Evolutionary conservation across 495 filamentous ascomycete species (phyloP).

Genomic region (Penicillium daleae): DNA sequence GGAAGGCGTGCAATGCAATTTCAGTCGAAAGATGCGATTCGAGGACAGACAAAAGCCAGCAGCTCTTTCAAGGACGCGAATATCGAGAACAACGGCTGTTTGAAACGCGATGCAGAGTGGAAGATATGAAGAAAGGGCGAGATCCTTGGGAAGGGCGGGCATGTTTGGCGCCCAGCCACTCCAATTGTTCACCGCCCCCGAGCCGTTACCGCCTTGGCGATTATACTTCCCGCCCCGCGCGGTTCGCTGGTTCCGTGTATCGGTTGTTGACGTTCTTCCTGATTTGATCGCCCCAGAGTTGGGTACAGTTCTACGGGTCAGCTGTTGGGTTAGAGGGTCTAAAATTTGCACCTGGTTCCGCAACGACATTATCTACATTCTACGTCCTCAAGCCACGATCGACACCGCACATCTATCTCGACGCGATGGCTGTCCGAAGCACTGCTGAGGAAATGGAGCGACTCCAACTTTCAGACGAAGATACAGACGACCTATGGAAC

Average conservation of each 20-base stretch:
- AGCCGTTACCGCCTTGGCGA: slow-evolving; percentile 25
- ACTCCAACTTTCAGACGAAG: slow-evolving; percentile 62
- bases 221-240: slow-evolving; percentile 26
- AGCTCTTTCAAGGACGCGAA: neutral
- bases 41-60: neutral
- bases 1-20: neutral
- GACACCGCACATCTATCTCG: neutral
- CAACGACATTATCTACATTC: neutral
- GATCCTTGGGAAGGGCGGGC: slow-evolving; percentile 20
- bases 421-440: slow-evolving; percentile 40
- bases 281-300: slow-evolving; percentile 12
- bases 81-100: too few species aligned
- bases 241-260: slow-evolving; percentile 12
- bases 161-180: slow-evolving; percentile 32
- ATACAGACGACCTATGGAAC: slow-evolving; percentile 72
- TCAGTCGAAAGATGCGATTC: neutral
- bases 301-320: neutral
- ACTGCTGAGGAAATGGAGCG: slow-evolving; percentile 51
- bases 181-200: slow-evolving; percentile 19
- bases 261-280: slow-evolving; percentile 25
- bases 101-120: slow-evolving; percentile 11
- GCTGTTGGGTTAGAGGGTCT: neutral
- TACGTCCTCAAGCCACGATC: neutral
- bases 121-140: slow-evolving; percentile 28
- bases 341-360: neutral